phyloP scores from a whole-genome alignment of 2,329 filamentous ascomycete species.

The Verticillium nubilum region DNA sequence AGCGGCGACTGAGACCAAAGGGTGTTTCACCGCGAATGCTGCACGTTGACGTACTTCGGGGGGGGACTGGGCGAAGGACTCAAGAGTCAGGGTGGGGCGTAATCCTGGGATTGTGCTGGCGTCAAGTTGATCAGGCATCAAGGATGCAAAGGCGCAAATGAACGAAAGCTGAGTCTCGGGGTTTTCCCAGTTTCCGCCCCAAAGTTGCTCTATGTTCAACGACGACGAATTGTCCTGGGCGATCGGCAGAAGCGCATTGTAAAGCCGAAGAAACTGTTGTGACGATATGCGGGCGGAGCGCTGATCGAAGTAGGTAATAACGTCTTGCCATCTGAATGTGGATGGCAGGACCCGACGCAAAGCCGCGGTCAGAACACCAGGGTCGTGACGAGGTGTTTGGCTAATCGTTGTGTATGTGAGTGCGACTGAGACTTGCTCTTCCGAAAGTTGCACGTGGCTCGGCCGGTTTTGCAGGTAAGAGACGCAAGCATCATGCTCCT shows the following conservation, averaged over 20 bases:
- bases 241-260: slow-evolving; percentile 70
- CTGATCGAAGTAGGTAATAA: slow-evolving; percentile 77
- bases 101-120: slow-evolving; percentile 79
- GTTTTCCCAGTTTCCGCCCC: slow-evolving; percentile 86
- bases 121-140: slow-evolving; percentile 71
- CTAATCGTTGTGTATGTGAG: slow-evolving; percentile 63
- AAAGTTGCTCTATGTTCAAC: slow-evolving; percentile 82
- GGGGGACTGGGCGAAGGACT: slow-evolving; percentile 46
- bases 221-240: slow-evolving; percentile 53
- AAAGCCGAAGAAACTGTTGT: slow-evolving; percentile 75
- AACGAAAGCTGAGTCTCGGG: slow-evolving; percentile 91
- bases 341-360: slow-evolving; percentile 56
- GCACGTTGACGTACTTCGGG: slow-evolving; percentile 47
- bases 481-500: slow-evolving; percentile 63
- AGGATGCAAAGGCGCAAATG: slow-evolving; percentile 76
- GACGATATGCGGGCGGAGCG: slow-evolving; percentile 70
- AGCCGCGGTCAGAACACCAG: slow-evolving; percentile 54
- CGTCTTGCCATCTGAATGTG: slow-evolving; percentile 64
- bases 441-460: slow-evolving; percentile 58
- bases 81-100: slow-evolving; percentile 66
- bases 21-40: slow-evolving; percentile 67
- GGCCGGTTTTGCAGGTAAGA: slow-evolving; percentile 48
- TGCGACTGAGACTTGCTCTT: slow-evolving; percentile 77
- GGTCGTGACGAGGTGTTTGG: slow-evolving; percentile 47
- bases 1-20: slow-evolving; percentile 82